Conservation (phyloP, 768 basidiomycete species). For the Pulveroboletus sp. region DNA sequence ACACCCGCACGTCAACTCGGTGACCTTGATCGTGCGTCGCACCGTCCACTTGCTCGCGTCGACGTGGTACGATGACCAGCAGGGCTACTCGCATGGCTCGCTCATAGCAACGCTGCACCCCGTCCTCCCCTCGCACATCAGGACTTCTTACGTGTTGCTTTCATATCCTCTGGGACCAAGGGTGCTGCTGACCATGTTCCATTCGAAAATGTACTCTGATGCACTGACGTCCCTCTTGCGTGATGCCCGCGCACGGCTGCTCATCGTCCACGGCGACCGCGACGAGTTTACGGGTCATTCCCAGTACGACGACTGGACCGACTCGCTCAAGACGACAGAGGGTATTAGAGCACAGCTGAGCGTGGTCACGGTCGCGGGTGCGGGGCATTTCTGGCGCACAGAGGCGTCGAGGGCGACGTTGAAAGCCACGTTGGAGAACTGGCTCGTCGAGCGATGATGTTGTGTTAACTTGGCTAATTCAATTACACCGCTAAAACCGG, state of each 20-base stretch:
- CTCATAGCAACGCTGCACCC: constrained; percentile 70
- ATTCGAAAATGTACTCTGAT: constrained; percentile 48
- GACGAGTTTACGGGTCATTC: constrained; percentile 68
- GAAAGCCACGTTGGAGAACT: constrained; percentile 18
- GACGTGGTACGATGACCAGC: neutral
- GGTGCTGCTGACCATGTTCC: constrained; percentile 68
- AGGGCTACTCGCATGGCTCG: constrained; percentile 85
- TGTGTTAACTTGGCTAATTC: too few relatives aligned
- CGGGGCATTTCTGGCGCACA: constrained; percentile 68
- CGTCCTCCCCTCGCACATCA: constrained; percentile 44
- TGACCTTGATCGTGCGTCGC: constrained; percentile 59
- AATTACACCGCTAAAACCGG: constrained; percentile 14
- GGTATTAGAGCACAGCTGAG: constrained; percentile 27
- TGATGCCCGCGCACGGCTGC: constrained; percentile 46
- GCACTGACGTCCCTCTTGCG: constrained; percentile 50
- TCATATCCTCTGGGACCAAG: constrained; percentile 77
- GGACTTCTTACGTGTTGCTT: constrained; percentile 63
- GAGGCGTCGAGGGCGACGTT: constrained; percentile 20
- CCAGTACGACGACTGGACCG: constrained; percentile 56
- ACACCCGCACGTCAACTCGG: constrained; percentile 41
- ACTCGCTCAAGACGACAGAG: constrained; percentile 32
- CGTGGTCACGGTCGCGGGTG: constrained; percentile 42
- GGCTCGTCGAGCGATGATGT: constrained; percentile 9
- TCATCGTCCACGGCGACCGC: constrained; percentile 63
- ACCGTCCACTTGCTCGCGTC: constrained; percentile 2